These are phyloP conservation scores for Martensiomyces pterosporus DNA, from an alignment of 192 early-diverging fungal species.

Conservation along the genomic window DNA sequence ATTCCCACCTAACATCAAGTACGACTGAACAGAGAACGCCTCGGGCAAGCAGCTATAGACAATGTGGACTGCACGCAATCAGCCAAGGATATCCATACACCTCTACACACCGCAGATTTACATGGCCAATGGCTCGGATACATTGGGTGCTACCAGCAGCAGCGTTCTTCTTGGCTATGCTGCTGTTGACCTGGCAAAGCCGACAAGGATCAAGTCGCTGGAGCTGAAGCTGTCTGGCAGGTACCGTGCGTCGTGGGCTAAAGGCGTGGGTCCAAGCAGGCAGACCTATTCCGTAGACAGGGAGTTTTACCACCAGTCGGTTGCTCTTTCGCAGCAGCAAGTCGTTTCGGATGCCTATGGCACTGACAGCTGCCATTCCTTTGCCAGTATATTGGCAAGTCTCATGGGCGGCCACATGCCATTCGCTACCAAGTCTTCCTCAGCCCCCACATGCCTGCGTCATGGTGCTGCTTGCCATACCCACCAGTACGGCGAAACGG, in stretches of 20 bases:
- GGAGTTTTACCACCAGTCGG: constrained; percentile 22
- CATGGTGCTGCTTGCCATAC: background rate
- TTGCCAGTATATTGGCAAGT: too few relatives aligned
- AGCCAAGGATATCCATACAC: constrained; percentile 16
- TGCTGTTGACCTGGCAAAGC: constrained; percentile 4
- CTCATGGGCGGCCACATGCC: too few relatives aligned
- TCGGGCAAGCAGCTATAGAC: too few relatives aligned
- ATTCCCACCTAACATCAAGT: background rate
- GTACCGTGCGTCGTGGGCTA: constrained; percentile 29
- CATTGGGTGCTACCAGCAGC: too few relatives aligned
- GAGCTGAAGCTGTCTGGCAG: constrained; percentile 17
- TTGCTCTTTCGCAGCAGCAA: too few relatives aligned
- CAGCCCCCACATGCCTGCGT: too few relatives aligned
- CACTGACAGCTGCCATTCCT: background rate
- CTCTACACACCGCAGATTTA: constrained; percentile 32
- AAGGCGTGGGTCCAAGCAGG: constrained; percentile 15
- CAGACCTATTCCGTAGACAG: constrained; percentile 33
- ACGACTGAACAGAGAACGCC: too few relatives aligned
- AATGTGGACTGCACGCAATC: constrained; percentile 16
- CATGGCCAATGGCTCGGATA: constrained; percentile 28
- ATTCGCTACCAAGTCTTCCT: too few relatives aligned
- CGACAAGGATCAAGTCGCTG: constrained; percentile 23
- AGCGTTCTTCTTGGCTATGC: constrained; percentile 34
- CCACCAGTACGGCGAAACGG: background rate
- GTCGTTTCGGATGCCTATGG: constrained; percentile 5